Evolutionary conservation across 805 yeast genomes (phyloP), one percentile per base, ranked within the genome.

Genomic region (Nakazawaea ernobii): DNA sequence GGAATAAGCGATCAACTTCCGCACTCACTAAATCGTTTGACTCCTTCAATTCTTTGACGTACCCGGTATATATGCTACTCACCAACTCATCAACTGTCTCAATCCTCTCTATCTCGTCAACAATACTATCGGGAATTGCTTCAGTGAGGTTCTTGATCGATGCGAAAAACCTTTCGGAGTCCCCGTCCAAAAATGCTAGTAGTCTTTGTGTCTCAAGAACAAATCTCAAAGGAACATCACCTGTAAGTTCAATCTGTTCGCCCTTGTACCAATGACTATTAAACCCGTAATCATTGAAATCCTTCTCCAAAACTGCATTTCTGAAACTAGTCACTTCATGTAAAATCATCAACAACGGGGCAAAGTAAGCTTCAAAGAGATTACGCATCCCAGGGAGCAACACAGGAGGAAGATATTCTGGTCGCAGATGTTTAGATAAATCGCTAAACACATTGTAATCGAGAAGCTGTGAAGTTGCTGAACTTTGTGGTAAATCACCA

Each of bases 231-330:
- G 52, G 58, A 27, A 64, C 62, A 5, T 56, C 54, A 20, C 32
- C 39, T 8, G 43, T 39, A 0, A 55, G 20, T 1, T 14, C 27
- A 13, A 20, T 35, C 2, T 51, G 36, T 1, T 56, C 59, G 0
- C 63, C 66, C 48, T 55, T 67, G 66, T 69, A 72, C 77, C 77
- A 72, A 39, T 58, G 55, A 4, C 66, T 62, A 13, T 64, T 54
- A 49, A 55, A 71, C 0, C 72, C 71, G 45, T 70, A 61, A 3
- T 61, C 59, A 2, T 54, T 51, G 48, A 62, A 67, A n/a, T 59
- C 55, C 33, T 61, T 65, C 1, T 55, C 51, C 43, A 67, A 55
- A 1, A 73, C 50, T 0, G 56, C 46, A 35, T 60, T 60, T 13
- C 65, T 60, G 32, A 74, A 63, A 5, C 48, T 47, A 1, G 71